Evolutionary conservation across 805 yeast genomes (phyloP), one percentile per base, ranked within the genome.

Genomic region (Spathaspora girioi): DNA sequence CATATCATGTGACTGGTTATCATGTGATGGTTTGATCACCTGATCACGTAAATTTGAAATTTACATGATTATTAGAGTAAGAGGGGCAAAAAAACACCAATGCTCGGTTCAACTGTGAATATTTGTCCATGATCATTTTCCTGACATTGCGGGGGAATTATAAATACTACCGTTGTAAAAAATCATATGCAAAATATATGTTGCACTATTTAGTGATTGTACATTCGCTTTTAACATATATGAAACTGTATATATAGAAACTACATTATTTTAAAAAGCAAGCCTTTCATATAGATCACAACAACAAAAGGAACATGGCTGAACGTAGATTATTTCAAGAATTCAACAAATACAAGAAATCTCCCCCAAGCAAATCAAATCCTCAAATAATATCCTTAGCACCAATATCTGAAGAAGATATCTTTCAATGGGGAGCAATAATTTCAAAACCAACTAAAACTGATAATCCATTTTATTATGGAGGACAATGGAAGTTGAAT

Each of bases 351-450:
- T 65, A 71, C 48, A 45, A 47, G 18, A 65, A 66, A 48, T 55
- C 47, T 19, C 73, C 72, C 0, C 67, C 71, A 9, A 51, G 48
- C 42, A 31, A 31, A 1, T 38, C 64, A 14, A 71, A 71, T 50
- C 71, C 62, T 12, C 77, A 72, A 55, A 75, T 83, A 8, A 49
- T 74, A 4, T 43, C 57, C 2, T 65, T 84, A 3, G 67, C 60
- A 38, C 89, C 89, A 0, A 55, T 56, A 9, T 44, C 53, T n/a
- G 72, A 72, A 45, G 68, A 71, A 19, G 73, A 81, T 55, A 59
- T 85, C 20, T 72, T 71, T 53, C 59, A 62, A 17, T 85, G 91
- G 89, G 59, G 60, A 11, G 78, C 84, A 1, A 60, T 63, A 2
- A 73, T 85, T 11, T 61, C 65, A 40, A 87, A 87, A 12, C 85